A percentile compares a stretch with the other conserved stretches of the same genome.
Conservation (phyloP, 331 rosid genomes). For the Arachis monticola region DNA sequence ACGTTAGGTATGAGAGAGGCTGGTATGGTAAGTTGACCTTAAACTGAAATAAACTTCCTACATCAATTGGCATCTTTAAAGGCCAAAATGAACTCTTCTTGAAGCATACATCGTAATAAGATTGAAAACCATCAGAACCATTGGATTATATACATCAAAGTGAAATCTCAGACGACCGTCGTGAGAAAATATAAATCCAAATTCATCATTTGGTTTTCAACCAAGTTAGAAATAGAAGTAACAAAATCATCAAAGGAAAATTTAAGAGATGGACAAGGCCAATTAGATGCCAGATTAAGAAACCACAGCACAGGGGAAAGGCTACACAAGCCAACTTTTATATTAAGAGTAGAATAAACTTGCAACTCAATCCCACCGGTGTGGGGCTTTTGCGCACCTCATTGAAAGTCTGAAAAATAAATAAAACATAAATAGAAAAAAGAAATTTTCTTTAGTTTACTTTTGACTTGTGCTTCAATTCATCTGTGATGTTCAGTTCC, state of each 20-base stretch:
- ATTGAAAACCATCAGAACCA: conserved; percentile 26
- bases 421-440: not conserved
- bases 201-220: conserved; percentile 25
- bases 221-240: too few relatives aligned
- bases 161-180: conserved; percentile 36
- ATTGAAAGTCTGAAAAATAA: not conserved
- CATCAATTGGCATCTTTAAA: not conserved
- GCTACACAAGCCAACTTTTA: not conserved
- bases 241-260: too few relatives aligned
- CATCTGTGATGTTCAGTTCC: not conserved
- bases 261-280: too few relatives aligned
- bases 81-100: too few relatives aligned
- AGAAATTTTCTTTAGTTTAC: conserved; percentile 21
- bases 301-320: not conserved
- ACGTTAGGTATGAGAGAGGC: too few relatives aligned
- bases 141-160: conserved; percentile 30
- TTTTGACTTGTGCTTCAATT: conserved; percentile 32
- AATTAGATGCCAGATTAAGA: not conserved
- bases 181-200: conserved; percentile 33
- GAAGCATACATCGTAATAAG: not conserved
- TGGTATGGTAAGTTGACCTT: not conserved
- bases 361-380: not conserved
- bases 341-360: not conserved
- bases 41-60: not conserved
- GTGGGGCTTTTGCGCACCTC: not conserved